phyloP scores from a whole-genome alignment of 805 yeast genomes.

The Sugiyamaella smithiae region DNA sequence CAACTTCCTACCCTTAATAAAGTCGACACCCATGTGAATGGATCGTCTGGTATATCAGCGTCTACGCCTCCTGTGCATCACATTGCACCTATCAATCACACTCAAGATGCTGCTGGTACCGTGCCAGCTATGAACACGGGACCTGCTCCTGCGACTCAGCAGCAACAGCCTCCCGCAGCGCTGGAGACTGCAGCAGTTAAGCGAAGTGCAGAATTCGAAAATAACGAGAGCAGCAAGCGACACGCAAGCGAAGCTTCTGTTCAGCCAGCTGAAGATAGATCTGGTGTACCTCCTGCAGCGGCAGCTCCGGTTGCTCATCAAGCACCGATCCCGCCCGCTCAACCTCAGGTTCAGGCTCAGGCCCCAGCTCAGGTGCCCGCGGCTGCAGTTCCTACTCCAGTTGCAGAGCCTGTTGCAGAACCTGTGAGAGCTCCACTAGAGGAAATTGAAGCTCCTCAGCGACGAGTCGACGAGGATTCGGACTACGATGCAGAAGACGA shows the following conservation, averaged over 20 bases:
- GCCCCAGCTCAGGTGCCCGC: slow-evolving; percentile 12
- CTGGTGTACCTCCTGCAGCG: neutral
- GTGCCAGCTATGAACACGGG: slow-evolving; percentile 7
- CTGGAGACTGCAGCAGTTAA: neutral
- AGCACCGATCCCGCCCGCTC: slow-evolving; percentile 9
- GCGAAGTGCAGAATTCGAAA: neutral
- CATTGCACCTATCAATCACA: slow-evolving; percentile 9
- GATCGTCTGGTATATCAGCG: neutral
- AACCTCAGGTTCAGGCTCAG: slow-evolving; percentile 1
- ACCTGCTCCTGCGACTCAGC: slow-evolving; percentile 5
- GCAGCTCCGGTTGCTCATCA: slow-evolving; percentile 11
- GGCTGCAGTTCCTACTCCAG: slow-evolving; percentile 5
- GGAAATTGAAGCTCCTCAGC: slow-evolving; percentile 29
- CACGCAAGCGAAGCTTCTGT: slow-evolving; percentile 2
- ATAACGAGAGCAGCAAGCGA: slow-evolving; percentile 2
- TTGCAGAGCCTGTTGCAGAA: neutral
- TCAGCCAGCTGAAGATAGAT: neutral
- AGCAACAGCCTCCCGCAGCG: slow-evolving; percentile 5
- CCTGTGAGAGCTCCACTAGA: slow-evolving; percentile 1
- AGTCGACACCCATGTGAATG: neutral
- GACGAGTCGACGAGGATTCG: slow-evolving; percentile 45
- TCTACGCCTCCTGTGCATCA: slow-evolving; percentile 1
- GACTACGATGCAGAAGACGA: slow-evolving; percentile 41
- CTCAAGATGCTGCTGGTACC: neutral
- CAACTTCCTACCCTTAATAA: slow-evolving; percentile 4